phyloP scores from a whole-genome alignment of 805 yeast species.

The Lipomyces yamanashiensis region DNA sequence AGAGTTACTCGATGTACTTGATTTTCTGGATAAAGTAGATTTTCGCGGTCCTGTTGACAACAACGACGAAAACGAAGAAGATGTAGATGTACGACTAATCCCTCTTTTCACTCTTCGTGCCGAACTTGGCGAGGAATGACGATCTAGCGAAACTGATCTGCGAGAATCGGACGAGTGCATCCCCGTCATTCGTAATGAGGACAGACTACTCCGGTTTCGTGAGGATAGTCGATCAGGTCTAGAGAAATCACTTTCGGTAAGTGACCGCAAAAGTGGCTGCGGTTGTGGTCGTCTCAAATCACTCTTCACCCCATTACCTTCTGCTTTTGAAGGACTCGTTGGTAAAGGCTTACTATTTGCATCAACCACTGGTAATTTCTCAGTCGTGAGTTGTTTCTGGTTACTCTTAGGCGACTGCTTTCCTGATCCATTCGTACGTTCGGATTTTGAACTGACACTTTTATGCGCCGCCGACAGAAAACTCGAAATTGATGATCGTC shows the following conservation, averaged over 20 bases:
- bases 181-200: conserved; percentile 8
- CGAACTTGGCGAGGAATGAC: conserved; percentile 28
- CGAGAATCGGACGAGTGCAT: conserved; percentile 24
- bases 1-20: conserved; percentile 36
- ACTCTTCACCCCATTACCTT: too few relatives aligned
- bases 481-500: conserved; percentile 16
- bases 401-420: not conserved
- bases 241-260: conserved; percentile 2
- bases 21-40: conserved; percentile 29
- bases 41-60: conserved; percentile 17
- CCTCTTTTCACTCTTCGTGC: conserved; percentile 16
- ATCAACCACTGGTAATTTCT: not conserved
- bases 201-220: conserved; percentile 1
- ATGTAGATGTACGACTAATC: conserved; percentile 32
- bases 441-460: not conserved
- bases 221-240: not conserved
- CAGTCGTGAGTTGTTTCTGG: not conserved
- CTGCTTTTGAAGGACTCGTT: not conserved
- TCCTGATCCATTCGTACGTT: not conserved
- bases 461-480: conserved; percentile 6
- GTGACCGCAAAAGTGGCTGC: not conserved
- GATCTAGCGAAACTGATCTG: conserved; percentile 27
- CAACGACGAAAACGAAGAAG: conserved; percentile 37
- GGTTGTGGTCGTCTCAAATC: not conserved
- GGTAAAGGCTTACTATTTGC: not conserved